Evolutionary conservation across 1,284 basidiomycete genomes (phyloP), one percentile per base, ranked within the genome.

Genomic region (Trichosporon faecale): DNA sequence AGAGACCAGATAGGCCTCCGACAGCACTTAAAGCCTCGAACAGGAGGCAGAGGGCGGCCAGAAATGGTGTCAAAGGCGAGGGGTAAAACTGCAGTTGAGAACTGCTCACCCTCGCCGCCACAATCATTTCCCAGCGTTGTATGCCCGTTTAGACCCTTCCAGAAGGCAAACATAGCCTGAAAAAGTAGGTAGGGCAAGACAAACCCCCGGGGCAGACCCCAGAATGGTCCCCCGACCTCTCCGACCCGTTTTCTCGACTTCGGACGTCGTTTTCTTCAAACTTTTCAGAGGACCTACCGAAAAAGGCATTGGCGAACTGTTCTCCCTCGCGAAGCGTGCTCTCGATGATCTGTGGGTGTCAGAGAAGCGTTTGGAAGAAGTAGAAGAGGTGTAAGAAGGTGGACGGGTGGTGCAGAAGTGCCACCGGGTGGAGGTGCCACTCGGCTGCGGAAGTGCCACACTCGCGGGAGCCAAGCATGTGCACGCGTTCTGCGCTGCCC

Each of bases 291-390:
- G 16, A 61, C 40, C n/a, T 3, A 73, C 72, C 72, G 44, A 72
- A 72, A 46, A 60, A 99, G 68, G 97, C 96, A 80, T 98, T 99
- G 75, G 97, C 96, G 79, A 99, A 99, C 85, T 99, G 94, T 85
- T 99, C 93, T 78, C 96, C 95, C 92, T 98, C 95, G 88, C 96
- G 87, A 70, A 98, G 88, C 9, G 95, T 98, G 77, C 91, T 94
- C 86, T 98, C 95, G 82, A 98, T 98, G 85, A 98, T 98, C 85
- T 80, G 6, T 12, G 37, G 63, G n/a, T 4, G 67, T 69, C 31
- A 40, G 57, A 2, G 31, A 46, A 23, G 14, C 6, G 21, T 12
- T 66, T 25, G 27, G 18, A 66, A 9, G 35, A 14, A 66, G 37
- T 23, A 8, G 40, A 25, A 57, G 64, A 23, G 1, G 67, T 33